Evolutionary conservation across 2,329 filamentous ascomycete genomes (phyloP).

Genomic region (Clonostachys chloroleuca): DNA sequence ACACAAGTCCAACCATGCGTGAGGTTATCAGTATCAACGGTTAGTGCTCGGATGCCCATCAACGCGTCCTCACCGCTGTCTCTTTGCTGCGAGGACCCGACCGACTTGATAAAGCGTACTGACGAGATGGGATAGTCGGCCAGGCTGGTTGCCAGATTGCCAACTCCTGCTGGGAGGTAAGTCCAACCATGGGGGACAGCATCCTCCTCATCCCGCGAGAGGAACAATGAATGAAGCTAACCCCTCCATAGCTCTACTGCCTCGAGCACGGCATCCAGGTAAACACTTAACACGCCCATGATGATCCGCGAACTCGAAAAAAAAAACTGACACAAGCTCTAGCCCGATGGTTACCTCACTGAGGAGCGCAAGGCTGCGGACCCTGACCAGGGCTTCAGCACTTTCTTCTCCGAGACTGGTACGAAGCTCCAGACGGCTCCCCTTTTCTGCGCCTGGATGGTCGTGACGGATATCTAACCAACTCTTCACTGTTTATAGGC

Average conservation of each 20-base stretch:
- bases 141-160: slow-evolving; percentile 99
- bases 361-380: slow-evolving; percentile 94
- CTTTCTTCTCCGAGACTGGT: slow-evolving; percentile 99
- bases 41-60: slow-evolving; percentile 43
- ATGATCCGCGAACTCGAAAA: too few species aligned
- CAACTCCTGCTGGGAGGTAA: slow-evolving; percentile 99
- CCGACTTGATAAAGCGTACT: background rate
- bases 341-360: slow-evolving; percentile 98
- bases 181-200: slow-evolving; percentile 27
- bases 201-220: too few species aligned
- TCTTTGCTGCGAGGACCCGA: background rate
- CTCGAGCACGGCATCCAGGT: slow-evolving; percentile 99
- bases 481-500: slow-evolving; percentile 46
- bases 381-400: slow-evolving; percentile 97
- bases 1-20: slow-evolving; percentile 69
- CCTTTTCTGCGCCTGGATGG: background rate
- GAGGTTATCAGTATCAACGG: slow-evolving; percentile 99
- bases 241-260: slow-evolving; percentile 80
- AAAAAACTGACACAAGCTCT: background rate
- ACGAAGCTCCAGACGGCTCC: slow-evolving; percentile 21
- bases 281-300: slow-evolving; percentile 24
- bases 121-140: slow-evolving; percentile 65
- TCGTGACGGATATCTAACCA: background rate
- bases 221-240: background rate
- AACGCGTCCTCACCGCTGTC: slow-evolving; percentile 31